Evolutionary conservation across 2,329 filamentous ascomycete genomes (phyloP).

Genomic region (Corinectria fuckeliana): DNA sequence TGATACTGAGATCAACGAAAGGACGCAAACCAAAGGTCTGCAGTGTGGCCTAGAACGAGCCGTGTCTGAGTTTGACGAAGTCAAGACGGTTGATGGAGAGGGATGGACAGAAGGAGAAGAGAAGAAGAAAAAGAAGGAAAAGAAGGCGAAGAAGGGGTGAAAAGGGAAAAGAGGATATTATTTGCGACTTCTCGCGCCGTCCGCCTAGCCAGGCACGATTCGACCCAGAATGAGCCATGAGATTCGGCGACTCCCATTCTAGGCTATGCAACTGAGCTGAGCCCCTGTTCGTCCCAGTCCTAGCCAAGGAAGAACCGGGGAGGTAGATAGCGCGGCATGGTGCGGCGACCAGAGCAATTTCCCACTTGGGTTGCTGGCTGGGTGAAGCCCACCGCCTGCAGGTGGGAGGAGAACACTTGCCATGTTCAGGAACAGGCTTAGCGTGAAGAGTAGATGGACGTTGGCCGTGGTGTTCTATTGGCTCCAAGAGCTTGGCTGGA

Average conservation of each 20-base stretch:
- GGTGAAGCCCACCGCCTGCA: slow-evolving; percentile 11
- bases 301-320: slow-evolving; percentile 12
- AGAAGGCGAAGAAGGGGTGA: neutral
- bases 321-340: slow-evolving; percentile 11
- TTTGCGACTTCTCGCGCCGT: slow-evolving; percentile 5
- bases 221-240: slow-evolving; percentile 18
- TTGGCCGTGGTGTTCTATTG: slow-evolving; percentile 22
- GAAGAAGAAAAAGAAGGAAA: slow-evolving; percentile 5
- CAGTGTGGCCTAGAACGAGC: slow-evolving; percentile 42
- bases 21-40: slow-evolving; percentile 48
- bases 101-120: slow-evolving; percentile 43
- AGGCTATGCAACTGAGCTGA: slow-evolving; percentile 17
- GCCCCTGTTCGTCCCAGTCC: slow-evolving; percentile 8
- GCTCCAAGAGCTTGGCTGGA: neutral
- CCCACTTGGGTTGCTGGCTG: slow-evolving; percentile 17
- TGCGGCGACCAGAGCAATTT: slow-evolving; percentile 26
- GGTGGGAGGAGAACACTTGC: slow-evolving; percentile 9
- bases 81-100: slow-evolving; percentile 31
- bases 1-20: slow-evolving; percentile 45
- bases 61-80: slow-evolving; percentile 38
- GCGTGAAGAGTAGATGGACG: slow-evolving; percentile 23
- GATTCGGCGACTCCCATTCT: slow-evolving; percentile 35
- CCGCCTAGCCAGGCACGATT: slow-evolving; percentile 8
- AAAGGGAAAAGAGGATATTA: slow-evolving; percentile 12
- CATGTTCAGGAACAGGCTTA: slow-evolving; percentile 44